Percentiles rank a stretch among this genome's conserved stretches.
phyloP scores from a whole-genome alignment of 306 rosid genomes.

The Sophora flavescens region DNA sequence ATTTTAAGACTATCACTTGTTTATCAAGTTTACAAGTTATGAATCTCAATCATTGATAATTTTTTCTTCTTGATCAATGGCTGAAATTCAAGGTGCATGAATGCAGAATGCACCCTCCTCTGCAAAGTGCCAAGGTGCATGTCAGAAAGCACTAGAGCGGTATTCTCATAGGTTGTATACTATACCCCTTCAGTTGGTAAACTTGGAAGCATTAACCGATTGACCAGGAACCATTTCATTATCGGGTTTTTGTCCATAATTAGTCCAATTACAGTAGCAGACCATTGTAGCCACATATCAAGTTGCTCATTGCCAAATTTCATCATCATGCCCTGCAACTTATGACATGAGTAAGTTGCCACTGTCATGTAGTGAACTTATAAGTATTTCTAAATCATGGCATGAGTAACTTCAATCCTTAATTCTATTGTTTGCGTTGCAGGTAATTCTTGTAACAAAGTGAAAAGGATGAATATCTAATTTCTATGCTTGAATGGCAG shows the following conservation, averaged over 20 bases:
- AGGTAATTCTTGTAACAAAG: neutral
- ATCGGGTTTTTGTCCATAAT: neutral
- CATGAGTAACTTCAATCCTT: neutral
- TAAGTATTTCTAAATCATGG: neutral
- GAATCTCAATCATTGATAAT: no score
- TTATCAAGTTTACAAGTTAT: no score
- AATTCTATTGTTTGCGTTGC: neutral
- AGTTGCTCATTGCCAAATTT: neutral
- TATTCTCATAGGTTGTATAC: constrained; percentile 11
- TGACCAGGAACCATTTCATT: neutral
- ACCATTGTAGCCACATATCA: neutral
- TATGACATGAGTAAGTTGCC: neutral
- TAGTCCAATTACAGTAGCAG: neutral
- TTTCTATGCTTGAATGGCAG: neutral
- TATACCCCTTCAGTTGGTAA: neutral
- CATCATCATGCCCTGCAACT: no score
- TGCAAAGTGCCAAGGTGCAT: no score
- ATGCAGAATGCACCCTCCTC: no score
- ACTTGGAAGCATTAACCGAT: neutral
- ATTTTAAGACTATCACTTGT: no score
- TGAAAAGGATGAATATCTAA: neutral
- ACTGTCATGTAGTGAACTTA: neutral
- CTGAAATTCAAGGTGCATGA: no score
- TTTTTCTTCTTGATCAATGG: no score
- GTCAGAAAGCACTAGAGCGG: neutral